Percentiles rank a stretch among this genome's conserved stretches.
phyloP scores from a whole-genome alignment of 106 monocot genomes.

The Dendrobium nobile region DNA sequence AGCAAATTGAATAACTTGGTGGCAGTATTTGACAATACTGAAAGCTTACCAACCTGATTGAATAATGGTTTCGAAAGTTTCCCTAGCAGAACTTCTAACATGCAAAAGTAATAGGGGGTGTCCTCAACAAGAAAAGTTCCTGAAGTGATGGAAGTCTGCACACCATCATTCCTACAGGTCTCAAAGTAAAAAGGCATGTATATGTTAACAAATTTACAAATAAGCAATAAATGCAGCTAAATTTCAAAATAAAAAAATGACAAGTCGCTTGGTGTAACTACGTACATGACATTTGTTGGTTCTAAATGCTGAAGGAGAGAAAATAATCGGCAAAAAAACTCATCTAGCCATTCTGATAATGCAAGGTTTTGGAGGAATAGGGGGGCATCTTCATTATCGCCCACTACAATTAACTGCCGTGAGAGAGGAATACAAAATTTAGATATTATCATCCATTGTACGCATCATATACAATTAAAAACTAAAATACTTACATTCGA shows the following conservation, averaged over 20 bases:
- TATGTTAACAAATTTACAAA: not conserved
- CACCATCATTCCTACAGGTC: slow-evolving; percentile 63
- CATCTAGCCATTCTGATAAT: slow-evolving; percentile 95
- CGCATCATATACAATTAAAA: not conserved
- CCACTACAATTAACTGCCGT: slow-evolving; percentile 55
- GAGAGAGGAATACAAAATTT: slow-evolving; percentile 9
- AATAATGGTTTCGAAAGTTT: slow-evolving; percentile 78
- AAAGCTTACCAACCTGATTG: slow-evolving; percentile 51
- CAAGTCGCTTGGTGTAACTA: not conserved
- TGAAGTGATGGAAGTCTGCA: slow-evolving; percentile 48
- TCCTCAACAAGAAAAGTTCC: slow-evolving; percentile 95
- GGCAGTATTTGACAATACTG: not conserved
- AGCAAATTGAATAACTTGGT: slow-evolving; percentile 7
- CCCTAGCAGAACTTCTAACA: slow-evolving; percentile 89
- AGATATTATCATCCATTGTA: not conserved
- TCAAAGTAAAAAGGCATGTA: not conserved
- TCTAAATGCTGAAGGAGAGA: slow-evolving; percentile 94
- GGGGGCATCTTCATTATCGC: slow-evolving; percentile 35
- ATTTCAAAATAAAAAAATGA: slow-evolving; percentile 4
- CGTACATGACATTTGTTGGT: slow-evolving; percentile 64
- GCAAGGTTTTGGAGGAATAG: slow-evolving; percentile 43
- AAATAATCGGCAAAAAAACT: slow-evolving; percentile 90
- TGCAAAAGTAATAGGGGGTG: slow-evolving; percentile 70
- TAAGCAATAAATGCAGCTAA: not conserved
- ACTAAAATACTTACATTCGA: slow-evolving; percentile 68